Base-by-base conservation (phyloP, 2,329 filamentous ascomycete species). In the Diaporthe nobilis region DNA sequence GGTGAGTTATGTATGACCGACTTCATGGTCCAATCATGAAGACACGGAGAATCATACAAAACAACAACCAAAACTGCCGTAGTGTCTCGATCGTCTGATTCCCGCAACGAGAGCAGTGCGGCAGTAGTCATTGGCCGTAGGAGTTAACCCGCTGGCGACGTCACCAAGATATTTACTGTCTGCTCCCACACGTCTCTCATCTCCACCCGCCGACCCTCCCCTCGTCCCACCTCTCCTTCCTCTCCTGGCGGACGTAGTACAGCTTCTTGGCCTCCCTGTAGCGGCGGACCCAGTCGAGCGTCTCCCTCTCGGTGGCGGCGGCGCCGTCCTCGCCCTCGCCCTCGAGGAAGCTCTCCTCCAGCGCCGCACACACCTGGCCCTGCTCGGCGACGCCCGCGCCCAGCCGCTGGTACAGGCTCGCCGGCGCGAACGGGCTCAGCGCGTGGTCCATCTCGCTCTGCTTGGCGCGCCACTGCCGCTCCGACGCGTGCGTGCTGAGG, bases 141-240 rank as follows among this genome's bases (percentile, higher is more conserved):
- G 9, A 22, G 49, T 22, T 8, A 39, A 20, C 25, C 53, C n/a
- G n/a, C 51, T 12, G 51, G 22, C 49, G 49, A 53, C 22, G 13
- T 10, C 10, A 37, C 34, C 15, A 31, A 37, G 31, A 53, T 22
- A 39, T 73, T 77, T 25, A 17, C 47, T 28, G 31, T 22, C 28
- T 12, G 17, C 31, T 17, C 22, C 47, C 31, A 37, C n/a, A 7
- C 22, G 13, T 20, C 47, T 12, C 49, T 91, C 87, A 96, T 81
- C 96, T 91, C 97, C 97, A 98, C 0, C 97, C 97, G 15, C 96
- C 96, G 47, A 98, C 96, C 79, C 96, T 89, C 34, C 96, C 95
- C 85, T 98, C 96, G 83, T 98, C 97, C 97, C 97, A 98, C 80
- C 97, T 90, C 81, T 95, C 94, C 84, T 96, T 98, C 79, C 95